Evolutionary conservation across 495 filamentous ascomycete genomes (phyloP), one percentile per base, ranked within the genome.

Genomic region (Penicillium coprophilum): DNA sequence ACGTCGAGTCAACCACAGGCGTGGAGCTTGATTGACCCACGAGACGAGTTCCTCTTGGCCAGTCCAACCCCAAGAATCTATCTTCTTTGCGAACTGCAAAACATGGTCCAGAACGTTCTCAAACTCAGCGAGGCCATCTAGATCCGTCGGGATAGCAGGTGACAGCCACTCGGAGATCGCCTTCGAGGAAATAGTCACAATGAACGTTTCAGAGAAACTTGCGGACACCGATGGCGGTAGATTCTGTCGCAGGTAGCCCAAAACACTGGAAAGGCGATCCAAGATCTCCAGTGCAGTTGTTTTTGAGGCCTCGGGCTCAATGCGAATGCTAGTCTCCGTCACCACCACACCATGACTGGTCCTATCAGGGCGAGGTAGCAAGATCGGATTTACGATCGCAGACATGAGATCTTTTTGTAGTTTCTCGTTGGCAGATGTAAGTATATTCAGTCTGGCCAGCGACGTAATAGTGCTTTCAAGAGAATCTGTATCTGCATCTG

Each of bases 1-100:
- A 55, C 89, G 85, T 66, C 89, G 92, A n/a, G 84, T 82, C 20
- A 97, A 77, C 94, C 94, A 98, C 12, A 91, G 80, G 21, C 82
- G 82, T 6, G 93, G 87, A 7, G 87, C 88, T 46, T 85, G 83
- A 30, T 87, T 83, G 0, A 87, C 84, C 94, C 94, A 98, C 39
- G 90, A 86, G 10, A 83, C 76, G 51, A 97, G 70, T 19, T 85
- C 82, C 54, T 84, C 80, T 21, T 87, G 80, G 19, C 88, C 89
- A 24, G 80, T 78, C 83, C 89, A 91, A 0, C 81, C 77, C 12
- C 88, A 73, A 1, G 71, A 69, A 43, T 85, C 82, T 12, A 97
- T 70, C 3, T 69, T 77, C 9, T 74, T 70, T 34, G 85, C 86
- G 60, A 97, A 90, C 8, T 78, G 65, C 34, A 78, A 70, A 9